Evolutionary conservation across 768 basidiomycete genomes (phyloP).

Genomic region (Mycena venus): DNA sequence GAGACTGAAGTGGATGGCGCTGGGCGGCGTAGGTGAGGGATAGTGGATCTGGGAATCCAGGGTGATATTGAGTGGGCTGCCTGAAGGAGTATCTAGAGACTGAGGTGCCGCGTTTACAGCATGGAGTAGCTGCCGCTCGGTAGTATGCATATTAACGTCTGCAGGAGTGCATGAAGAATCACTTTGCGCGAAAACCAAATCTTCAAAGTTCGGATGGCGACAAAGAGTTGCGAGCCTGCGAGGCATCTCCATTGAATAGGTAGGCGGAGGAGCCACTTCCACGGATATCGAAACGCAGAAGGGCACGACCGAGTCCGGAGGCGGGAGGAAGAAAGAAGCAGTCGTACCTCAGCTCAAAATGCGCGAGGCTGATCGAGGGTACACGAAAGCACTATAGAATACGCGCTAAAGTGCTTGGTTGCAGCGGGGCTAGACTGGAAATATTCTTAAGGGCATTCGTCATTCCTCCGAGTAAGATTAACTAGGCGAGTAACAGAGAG

Average conservation of each 20-base stretch:
- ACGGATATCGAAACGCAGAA: slow-evolving; percentile 6
- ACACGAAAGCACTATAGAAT: too few relatives aligned
- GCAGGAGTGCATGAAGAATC: slow-evolving; percentile 1
- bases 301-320: neutral
- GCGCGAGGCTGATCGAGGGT: too few relatives aligned
- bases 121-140: neutral
- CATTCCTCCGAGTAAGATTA: too few relatives aligned
- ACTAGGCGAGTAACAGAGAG: too few relatives aligned
- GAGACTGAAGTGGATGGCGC: slow-evolving; percentile 12
- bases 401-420: too few relatives aligned
- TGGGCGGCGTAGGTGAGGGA: slow-evolving; percentile 20
- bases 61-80: neutral
- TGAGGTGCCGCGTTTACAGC: neutral
- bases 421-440: too few relatives aligned
- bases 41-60: neutral
- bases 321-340: slow-evolving; percentile 9
- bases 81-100: neutral
- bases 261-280: slow-evolving; percentile 28
- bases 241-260: slow-evolving; percentile 25
- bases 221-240: slow-evolving; percentile 11
- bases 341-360: neutral
- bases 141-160: neutral
- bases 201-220: slow-evolving; percentile 28
- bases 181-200: slow-evolving; percentile 23
- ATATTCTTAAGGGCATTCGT: too few relatives aligned